These are phyloP conservation scores for Epichloe festucae DNA, from an alignment of 2,329 filamentous ascomycete genomes.

Conservation along the genomic window DNA sequence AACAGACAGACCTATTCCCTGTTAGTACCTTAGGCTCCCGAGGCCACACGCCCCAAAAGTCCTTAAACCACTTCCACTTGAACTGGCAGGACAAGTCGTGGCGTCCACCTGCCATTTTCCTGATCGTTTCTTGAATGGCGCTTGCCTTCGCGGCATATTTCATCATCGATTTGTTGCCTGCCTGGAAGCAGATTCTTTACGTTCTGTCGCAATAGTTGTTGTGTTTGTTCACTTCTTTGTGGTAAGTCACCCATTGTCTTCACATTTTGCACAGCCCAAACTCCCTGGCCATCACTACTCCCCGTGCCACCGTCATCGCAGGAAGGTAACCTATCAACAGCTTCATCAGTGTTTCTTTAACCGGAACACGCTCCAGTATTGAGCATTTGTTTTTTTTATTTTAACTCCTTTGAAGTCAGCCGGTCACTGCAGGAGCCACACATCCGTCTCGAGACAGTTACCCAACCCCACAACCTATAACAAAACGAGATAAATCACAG, in stretches of 20 bases:
- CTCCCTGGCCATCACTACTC: background rate
- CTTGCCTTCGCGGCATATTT: constrained; percentile 1
- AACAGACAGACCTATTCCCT: background rate
- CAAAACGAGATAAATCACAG: background rate
- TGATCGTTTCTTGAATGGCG: background rate
- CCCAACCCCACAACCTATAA: background rate
- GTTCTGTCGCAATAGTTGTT: constrained; percentile 14
- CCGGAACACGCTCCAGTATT: constrained; percentile 17
- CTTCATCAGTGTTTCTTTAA: constrained; percentile 9
- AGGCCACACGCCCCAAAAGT: background rate
- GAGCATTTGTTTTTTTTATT: constrained; percentile 8
- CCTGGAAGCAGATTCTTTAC: constrained; percentile 26
- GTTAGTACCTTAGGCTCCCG: background rate
- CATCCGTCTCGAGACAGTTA: constrained; percentile 17
- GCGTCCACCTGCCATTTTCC: background rate
- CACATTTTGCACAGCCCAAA: background rate
- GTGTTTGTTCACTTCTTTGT: constrained; percentile 9
- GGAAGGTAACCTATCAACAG: background rate
- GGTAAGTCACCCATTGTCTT: constrained; percentile 10
- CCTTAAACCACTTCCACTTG: background rate
- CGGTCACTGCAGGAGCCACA: constrained; percentile 63
- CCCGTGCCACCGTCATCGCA: background rate
- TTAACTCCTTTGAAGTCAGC: constrained; percentile 67
- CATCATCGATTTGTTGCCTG: constrained; percentile 15
- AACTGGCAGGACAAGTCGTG: background rate